Evolutionary conservation across 495 filamentous ascomycete species (phyloP), one percentile per base, ranked within the genome.

Genomic region (Annulohypoxylon moriforme): DNA sequence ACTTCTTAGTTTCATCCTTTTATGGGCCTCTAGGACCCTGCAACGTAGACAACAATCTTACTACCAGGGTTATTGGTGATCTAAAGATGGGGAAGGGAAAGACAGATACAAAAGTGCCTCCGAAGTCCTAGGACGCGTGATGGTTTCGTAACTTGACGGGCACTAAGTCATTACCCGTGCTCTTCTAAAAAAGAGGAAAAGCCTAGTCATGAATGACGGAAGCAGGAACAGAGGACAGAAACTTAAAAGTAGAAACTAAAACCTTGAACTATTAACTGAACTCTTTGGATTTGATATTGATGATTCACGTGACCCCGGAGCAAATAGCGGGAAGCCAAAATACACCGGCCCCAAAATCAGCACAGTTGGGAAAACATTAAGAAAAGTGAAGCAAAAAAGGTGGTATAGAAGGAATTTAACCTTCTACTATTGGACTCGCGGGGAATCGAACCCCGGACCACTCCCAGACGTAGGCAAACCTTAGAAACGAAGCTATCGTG

Each of bases 361-460:
- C 2, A 27, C 11, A 20, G n/a, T n/a, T n/a, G n/a, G n/a, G n/a
- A 33, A 36, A 42, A 11, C 0, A 29, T 1, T 10, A 31, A 25
- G 46, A 29, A 24, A 57, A 49, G 40, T 62, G 63, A 63, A 20
- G 27, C 25, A 14, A 71, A 71, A 72, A 72, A 60, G 64, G 18
- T 68, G 69, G 69, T 65, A 72, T 38, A 68, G 60, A 46, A 72
- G 69, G 69, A 72, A 72, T 72, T n/a, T 62, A 72, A 72, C 69
- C 69, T 72, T 36, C 69, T 62, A 57, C 16, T 46, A 16, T 18
- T 77, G 75, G 75, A 77, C 75, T 75, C 80, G 83, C 83, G 77
- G 83, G 83, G 81, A 85, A 84, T 85, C 82, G 83, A 85, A 85
- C 80, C 83, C 83, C 78, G 80, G 82, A 84, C 82, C 81, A 82